Base-by-base conservation (phyloP, 805 yeast species). In the Nakazawaea wickerhamii region DNA sequence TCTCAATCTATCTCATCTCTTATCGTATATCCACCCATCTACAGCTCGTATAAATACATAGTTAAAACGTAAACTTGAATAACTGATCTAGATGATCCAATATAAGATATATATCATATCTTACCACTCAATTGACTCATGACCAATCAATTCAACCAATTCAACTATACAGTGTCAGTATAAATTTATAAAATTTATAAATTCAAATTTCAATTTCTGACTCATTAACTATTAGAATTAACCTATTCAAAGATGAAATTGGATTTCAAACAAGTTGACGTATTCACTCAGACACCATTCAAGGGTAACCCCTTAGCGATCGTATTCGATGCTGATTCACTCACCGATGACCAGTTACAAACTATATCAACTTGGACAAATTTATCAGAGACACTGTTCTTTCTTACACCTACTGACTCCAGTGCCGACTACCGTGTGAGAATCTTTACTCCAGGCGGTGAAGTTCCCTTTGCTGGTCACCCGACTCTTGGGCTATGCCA, bases 391-490 rank as follows among this genome's bases (percentile, higher is more conserved):
- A 74, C 83, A 0, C 71, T 79, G 0, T 77, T 77, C 49, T 59
- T 77, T 7, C 54, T 63, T 35, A 66, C 64, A 21, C 68, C 78
- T 5, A 47, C 47, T 1, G 30, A 6, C 10, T 7, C 30, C 8
- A 22, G 40, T 2, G 75, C 73, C 4, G 73, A 72, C 52, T 78
- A 77, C 55, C 61, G 54, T 41, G 57, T 76, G 5, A 59, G 80
- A 25, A 77, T 78, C 3, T 77, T 75, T 52, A 62, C 73, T 0
- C 73, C 78, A 2, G 47, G 31, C 2, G 31, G 35, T 3, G 83
- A 78, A 49, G 52, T 78, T 19, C 79, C 80, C 6, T 78, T 77
- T 60, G 83, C 84, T 1, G 84, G 84, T 5, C 84, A 78, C 49
- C 84, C 84, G 3, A 77, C 81, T 0, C 49, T 77, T 25, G 84